These are phyloP conservation scores for Aspergillus calidoustus DNA, from an alignment of 2,329 filamentous ascomycete genomes.

Conservation along the genomic window DNA sequence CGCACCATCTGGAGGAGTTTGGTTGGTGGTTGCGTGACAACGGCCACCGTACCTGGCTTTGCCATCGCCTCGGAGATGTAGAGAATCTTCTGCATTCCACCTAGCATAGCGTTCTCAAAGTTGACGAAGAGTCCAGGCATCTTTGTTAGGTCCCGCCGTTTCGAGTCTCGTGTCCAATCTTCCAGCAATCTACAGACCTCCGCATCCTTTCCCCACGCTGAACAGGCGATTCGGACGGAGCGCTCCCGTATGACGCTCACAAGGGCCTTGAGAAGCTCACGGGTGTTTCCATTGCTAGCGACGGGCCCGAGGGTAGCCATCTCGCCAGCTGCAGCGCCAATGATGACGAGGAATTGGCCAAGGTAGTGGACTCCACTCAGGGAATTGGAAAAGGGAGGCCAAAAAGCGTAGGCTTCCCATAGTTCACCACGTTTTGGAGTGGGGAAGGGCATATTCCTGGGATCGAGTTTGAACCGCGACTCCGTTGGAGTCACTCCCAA, in stretches of 20 bases:
- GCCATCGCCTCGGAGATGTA: constrained; percentile 86
- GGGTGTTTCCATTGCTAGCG: constrained; percentile 57
- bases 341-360: constrained; percentile 76
- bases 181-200: constrained; percentile 92
- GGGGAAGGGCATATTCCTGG: constrained; percentile 73
- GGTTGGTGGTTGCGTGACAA: constrained; percentile 80
- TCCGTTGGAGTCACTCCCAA: constrained; percentile 62
- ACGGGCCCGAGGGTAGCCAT: constrained; percentile 77
- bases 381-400: constrained; percentile 91
- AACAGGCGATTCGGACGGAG: constrained; percentile 81
- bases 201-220: constrained; percentile 90
- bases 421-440: constrained; percentile 79
- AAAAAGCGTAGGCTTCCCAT: constrained; percentile 95
- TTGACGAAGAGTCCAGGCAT: constrained; percentile 86
- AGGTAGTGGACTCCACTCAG: constrained; percentile 91
- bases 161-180: constrained; percentile 85
- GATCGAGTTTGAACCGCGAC: constrained; percentile 79
- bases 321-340: constrained; percentile 86
- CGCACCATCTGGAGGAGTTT: constrained; percentile 91
- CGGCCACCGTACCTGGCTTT: constrained; percentile 73
- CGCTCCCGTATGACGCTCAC: constrained; percentile 82
- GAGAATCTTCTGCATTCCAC: constrained; percentile 91
- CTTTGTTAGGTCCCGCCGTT: constrained; percentile 83
- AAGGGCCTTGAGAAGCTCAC: constrained; percentile 75
- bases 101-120: constrained; percentile 81